Evolutionary conservation across 2,329 filamentous ascomycete species (phyloP), one percentile per base, ranked within the genome.

Genomic region (Cladosporium oxysporum): DNA sequence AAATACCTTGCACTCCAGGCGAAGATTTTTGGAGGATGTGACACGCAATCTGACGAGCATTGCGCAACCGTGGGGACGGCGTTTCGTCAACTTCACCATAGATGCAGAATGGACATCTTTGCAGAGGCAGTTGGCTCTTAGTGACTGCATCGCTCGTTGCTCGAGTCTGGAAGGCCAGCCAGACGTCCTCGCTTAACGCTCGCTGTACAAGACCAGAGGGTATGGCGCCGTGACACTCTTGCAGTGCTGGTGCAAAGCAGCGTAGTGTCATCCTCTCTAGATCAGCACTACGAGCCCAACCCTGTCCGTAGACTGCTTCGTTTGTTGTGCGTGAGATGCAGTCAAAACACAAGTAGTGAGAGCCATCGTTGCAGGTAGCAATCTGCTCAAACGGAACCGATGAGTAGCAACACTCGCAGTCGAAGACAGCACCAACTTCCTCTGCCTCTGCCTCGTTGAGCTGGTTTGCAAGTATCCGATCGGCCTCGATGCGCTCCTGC

Each of bases 221-320:
- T 59, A 98, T 85, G 72, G 85, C 86, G n/a, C 93, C 92, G 16
- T 83, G 75, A 72, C 95, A 98, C 4, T 79, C 80, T n/a, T 78
- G 75, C 2, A 85, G 82, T 60, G 89, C 85, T 0, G 92, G 88
- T 1, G 93, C 92, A n/a, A 96, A 85, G 75, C 95, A 98, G 67
- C 87, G 87, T 63, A 98, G 83, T 0, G 92, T 93, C 44, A 91
- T 91, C 44, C 84, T 87, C 66, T 88, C 84, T 31, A 87, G 79
- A 74, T 95, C 86, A 71, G 97, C 90, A 72, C 87, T 95, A 66
- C 90, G 88, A 59, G 88, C 86, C 92, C 94, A 97, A 62, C 92
- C 92, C 77, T 98, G 95, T 0, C 95, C 95, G 75, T 96, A 98
- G 0, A 98, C 82, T 1, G 93, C 93, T 76, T 98, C 94, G 59